A percentile compares a stretch with the other conserved stretches of the same genome.
phyloP scores from a whole-genome alignment of 2,329 filamentous ascomycete genomes.

The Fusarium chuoi region DNA sequence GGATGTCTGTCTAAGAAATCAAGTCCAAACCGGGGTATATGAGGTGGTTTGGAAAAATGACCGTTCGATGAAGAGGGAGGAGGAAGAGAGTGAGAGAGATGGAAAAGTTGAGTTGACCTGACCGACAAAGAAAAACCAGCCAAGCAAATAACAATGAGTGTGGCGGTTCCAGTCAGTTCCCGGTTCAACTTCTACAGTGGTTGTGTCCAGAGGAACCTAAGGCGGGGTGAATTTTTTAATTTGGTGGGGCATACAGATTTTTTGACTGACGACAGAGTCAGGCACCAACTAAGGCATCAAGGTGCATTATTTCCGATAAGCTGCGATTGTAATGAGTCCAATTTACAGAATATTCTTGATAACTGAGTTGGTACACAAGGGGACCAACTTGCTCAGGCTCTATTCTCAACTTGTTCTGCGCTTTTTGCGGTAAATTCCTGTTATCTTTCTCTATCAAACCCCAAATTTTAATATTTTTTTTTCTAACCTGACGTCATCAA shows the following conservation, averaged over 20 bases:
- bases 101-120: conserved; percentile 29
- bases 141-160: conserved; percentile 41
- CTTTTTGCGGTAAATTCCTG: conserved; percentile 4
- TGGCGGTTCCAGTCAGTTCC: conserved; percentile 45
- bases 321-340: not conserved
- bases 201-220: conserved; percentile 45
- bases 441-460: not conserved
- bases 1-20: conserved; percentile 29
- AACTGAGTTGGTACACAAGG: not conserved
- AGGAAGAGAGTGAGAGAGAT: conserved; percentile 26
- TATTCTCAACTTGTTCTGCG: not conserved
- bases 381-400: not conserved
- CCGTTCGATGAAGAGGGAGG: conserved; percentile 38
- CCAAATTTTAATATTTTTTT: conserved; percentile 8
- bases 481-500: conserved; percentile 41
- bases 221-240: conserved; percentile 54
- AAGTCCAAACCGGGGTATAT: conserved; percentile 42
- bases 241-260: conserved; percentile 54
- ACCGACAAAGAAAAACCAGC: conserved; percentile 40
- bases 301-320: conserved; percentile 3
- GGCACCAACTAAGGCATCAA: conserved; percentile 53
- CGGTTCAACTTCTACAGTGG: conserved; percentile 34
- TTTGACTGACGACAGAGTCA: conserved; percentile 48
- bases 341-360: not conserved
- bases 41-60: conserved; percentile 32